Evolutionary conservation across 2,329 filamentous ascomycete species (phyloP), one percentile per base, ranked within the genome.

Genomic region (Cladosporium sp.): DNA sequence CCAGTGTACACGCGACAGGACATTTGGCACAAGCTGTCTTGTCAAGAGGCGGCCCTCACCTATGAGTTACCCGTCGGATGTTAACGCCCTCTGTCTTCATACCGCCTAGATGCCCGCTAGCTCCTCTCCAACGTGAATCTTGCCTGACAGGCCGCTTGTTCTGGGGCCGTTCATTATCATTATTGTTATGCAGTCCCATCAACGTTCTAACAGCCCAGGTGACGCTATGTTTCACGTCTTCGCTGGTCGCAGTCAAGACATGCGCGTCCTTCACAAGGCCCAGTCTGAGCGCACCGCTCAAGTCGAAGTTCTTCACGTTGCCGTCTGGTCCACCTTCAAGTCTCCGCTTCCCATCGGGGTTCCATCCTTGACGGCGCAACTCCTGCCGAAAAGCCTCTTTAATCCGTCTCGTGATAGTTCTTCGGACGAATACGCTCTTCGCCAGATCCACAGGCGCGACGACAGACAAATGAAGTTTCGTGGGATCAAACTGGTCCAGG

Each of bases 401-500:
- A 28, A 78, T 63, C 65, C 78, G 76, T 60, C 78, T 74, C 22
- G 70, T 69, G 22, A 70, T 71, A 70, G 75, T 77, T 12, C 75
- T 76, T 19, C 83, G 73, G n/a, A 84, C 73, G 20, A 78, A 75
- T 7, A 72, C 71, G 58, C 78, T 80, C 20, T 69, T 67, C 3
- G 62, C 56, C 66, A 69, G 55, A 61, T 66, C 60, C 55, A 70
- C 61, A 59, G 69, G 62, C n/a, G 63, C 54, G 59, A 74, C 65
- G 5, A 80, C 74, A 15, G 70, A 69, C 77, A 78, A 82, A 75
- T 81, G 81, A 17, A 85, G 72, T 36, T 70, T 72, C 64, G 75
- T 70, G 9, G 68, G 64, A 56, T 72, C 63, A 59, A 70, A 69
- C 14, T 58, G 50, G 3, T 56, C 58, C 9, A 67, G 42, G 1